Conservation (phyloP, 306 rosid genomes). For the Urtica urens region DNA sequence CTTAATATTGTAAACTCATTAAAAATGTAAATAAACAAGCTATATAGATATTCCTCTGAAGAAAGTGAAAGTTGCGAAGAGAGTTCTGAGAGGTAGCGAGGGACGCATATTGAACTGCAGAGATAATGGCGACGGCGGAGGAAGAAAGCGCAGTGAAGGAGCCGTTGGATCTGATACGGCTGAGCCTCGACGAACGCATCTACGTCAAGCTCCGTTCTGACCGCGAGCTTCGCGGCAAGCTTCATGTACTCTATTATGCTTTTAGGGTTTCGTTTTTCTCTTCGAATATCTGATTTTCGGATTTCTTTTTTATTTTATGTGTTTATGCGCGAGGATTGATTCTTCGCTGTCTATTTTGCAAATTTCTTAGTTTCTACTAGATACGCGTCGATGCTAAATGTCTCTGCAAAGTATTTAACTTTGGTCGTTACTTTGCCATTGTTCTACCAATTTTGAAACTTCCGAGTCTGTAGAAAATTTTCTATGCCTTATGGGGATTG, state of each 20-base stretch:
- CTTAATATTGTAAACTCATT: no score
- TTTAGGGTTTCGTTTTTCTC: background rate
- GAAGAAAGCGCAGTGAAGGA: slow-evolving; percentile 98
- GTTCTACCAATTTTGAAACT: background rate
- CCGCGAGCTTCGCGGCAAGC: slow-evolving; percentile 96
- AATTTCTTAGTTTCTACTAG: background rate
- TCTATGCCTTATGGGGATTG: no score
- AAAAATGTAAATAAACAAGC: no score
- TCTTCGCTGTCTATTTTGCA: no score
- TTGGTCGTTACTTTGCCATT: background rate
- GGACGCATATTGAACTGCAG: background rate
- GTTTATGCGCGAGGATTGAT: no score
- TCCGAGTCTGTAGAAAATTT: no score
- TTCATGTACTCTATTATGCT: slow-evolving; percentile 41
- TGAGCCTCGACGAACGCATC: slow-evolving; percentile 97
- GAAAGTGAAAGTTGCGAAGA: no score
- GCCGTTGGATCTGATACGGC: slow-evolving; percentile 96
- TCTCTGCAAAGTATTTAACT: background rate
- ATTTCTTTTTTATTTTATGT: background rate
- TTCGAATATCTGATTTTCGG: background rate
- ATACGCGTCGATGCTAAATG: background rate
- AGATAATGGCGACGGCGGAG: slow-evolving; percentile 61
- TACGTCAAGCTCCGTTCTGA: slow-evolving; percentile 97
- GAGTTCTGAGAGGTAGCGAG: background rate
- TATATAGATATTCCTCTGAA: no score